Evolutionary conservation across 2,329 filamentous ascomycete species (phyloP).

Genomic region (Aspergillus quadrilineatus): DNA sequence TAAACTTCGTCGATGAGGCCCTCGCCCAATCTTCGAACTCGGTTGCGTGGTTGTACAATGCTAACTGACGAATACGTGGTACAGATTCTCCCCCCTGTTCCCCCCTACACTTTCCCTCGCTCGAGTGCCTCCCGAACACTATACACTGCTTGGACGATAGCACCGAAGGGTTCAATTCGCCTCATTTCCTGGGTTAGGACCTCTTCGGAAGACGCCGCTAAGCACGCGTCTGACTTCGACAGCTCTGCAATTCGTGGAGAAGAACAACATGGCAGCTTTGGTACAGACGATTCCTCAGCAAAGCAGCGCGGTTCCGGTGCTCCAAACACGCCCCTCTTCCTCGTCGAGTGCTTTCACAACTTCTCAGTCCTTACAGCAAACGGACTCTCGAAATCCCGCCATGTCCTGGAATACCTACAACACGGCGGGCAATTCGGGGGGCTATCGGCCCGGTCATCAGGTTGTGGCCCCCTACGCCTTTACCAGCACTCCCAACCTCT

Average conservation of each 20-base stretch:
- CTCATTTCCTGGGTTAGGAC: conserved; percentile 12
- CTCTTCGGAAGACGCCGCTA: conserved; percentile 19
- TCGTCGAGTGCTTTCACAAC: conserved; percentile 57
- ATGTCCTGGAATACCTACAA: conserved; percentile 46
- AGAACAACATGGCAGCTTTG: conserved; percentile 74
- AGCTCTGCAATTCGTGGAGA: conserved; percentile 21
- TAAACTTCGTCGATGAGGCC: conserved; percentile 11
- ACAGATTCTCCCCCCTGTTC: conserved; percentile 20
- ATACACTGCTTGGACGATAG: conserved; percentile 10
- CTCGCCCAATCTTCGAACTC: conserved; percentile 16
- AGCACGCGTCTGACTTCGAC: conserved; percentile 22
- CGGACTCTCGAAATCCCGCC: conserved; percentile 38
- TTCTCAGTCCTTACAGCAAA: conserved; percentile 37
- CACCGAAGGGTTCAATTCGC: conserved; percentile 12
- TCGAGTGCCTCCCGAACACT: conserved; percentile 22
- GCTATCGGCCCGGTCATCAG: conserved; percentile 54
- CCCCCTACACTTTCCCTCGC: conserved; percentile 21
- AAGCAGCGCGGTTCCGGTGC: conserved; percentile 70
- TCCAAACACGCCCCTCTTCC: conserved; percentile 70
- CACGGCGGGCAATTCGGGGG: conserved; percentile 40
- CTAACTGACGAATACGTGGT: conserved; percentile 28
- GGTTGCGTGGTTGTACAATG: conserved; percentile 20
- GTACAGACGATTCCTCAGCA: conserved; percentile 79
- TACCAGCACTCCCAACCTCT: conserved; percentile 66
- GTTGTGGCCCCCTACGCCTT: conserved; percentile 76